A percentile compares a stretch with the other conserved stretches of the same genome.
These are phyloP conservation scores for Ceratonia siliqua DNA, from an alignment of 306 rosid species.

Conservation along the genomic window DNA sequence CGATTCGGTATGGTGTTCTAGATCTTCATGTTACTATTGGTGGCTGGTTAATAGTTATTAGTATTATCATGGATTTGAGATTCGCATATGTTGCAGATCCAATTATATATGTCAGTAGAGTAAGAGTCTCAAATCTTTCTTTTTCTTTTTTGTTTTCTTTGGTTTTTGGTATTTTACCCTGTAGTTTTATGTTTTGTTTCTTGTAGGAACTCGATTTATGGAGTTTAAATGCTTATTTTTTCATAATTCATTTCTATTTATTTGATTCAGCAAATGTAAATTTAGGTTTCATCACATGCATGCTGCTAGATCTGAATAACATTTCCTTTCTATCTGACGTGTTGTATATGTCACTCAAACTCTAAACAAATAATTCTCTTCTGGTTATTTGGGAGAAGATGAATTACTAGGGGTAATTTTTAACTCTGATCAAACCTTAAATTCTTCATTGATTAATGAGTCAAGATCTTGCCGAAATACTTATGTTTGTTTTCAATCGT, in stretches of 20 bases:
- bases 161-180: not conserved
- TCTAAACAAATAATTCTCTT: not conserved
- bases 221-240: conserved; percentile 19
- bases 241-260: conserved; percentile 29
- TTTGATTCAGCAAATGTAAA: not conserved
- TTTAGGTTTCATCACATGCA: not conserved
- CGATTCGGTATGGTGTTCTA: conserved; percentile 34
- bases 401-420: not conserved
- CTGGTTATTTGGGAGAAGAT: not conserved
- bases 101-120: conserved; percentile 26
- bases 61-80: conserved; percentile 44
- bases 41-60: conserved; percentile 22
- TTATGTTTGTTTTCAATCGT: too few species aligned
- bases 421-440: not conserved
- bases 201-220: conserved; percentile 21
- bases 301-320: not conserved
- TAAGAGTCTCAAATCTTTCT: conserved; percentile 29
- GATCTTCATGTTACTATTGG: conserved; percentile 16
- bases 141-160: not conserved
- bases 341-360: not conserved
- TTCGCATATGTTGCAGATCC: conserved; percentile 35
- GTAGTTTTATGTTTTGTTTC: not conserved
- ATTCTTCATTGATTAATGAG: not conserved
- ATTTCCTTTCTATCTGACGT: not conserved
- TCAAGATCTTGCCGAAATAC: not conserved